A percentile compares a stretch with the other conserved stretches of the same genome.
These are phyloP conservation scores for Fraxinus floribunda DNA, from an alignment of 305 asterid genomes.

Conservation along the genomic window DNA sequence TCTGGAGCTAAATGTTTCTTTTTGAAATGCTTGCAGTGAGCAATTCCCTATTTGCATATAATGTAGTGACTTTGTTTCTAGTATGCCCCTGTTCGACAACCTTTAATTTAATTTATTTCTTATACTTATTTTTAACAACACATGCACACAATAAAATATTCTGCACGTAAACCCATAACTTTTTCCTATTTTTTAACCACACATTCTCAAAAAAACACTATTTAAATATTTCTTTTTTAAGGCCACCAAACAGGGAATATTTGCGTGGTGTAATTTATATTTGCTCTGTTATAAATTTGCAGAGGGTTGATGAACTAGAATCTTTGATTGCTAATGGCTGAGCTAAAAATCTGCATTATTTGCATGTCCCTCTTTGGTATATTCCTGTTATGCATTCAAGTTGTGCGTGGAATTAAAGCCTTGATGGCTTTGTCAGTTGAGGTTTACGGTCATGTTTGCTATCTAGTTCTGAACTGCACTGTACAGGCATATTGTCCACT, in stretches of 20 bases:
- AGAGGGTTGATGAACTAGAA: background rate
- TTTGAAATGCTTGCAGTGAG: conserved; percentile 40
- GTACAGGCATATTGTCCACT: background rate
- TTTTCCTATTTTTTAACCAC: too few species aligned
- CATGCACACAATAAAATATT: too few species aligned
- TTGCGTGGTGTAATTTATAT: background rate
- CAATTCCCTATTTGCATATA: conserved; percentile 16
- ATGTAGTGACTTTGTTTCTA: conserved; percentile 6
- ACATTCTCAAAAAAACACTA: too few species aligned
- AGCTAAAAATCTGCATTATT: background rate
- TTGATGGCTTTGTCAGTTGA: background rate
- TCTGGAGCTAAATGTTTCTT: conserved; percentile 16
- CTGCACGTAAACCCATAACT: too few species aligned
- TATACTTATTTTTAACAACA: too few species aligned
- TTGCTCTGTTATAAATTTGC: background rate
- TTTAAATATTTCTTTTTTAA: too few species aligned
- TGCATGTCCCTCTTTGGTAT: background rate
- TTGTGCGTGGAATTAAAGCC: background rate
- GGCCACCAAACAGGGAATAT: too few species aligned
- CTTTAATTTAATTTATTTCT: too few species aligned
- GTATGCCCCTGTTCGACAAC: background rate
- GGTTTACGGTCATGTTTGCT: background rate
- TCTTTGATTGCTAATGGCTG: background rate
- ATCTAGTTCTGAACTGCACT: background rate
- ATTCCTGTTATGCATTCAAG: background rate